Conservation (phyloP, 164 flowering plant genomes). For the Brasenia schreberi region DNA sequence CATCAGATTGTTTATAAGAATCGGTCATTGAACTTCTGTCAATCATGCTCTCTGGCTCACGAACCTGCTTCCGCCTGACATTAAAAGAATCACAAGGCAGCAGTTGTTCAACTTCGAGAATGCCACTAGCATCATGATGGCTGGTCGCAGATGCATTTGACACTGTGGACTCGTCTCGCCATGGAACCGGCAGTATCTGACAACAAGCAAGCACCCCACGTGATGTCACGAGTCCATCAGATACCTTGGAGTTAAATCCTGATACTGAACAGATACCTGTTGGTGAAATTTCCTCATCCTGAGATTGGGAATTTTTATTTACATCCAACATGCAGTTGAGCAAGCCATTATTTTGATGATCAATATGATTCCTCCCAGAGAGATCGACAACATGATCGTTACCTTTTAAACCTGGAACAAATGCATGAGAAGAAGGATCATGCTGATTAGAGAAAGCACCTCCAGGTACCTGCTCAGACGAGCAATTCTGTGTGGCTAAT, state of each 20-base stretch:
- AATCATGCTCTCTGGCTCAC: neutral
- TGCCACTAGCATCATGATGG: conserved; percentile 6
- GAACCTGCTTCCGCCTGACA: neutral
- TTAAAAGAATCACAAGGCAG: neutral
- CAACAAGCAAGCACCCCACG: conserved; percentile 8
- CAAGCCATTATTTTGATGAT: neutral
- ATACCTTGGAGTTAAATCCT: conserved; percentile 4
- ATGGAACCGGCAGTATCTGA: conserved; percentile 12
- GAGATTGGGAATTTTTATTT: neutral
- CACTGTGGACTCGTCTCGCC: conserved; percentile 15
- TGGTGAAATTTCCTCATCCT: conserved; percentile 8
- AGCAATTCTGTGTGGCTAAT: neutral
- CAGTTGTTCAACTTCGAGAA: conserved; percentile 8
- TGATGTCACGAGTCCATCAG: neutral
- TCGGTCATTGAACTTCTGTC: neutral
- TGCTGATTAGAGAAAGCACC: neutral
- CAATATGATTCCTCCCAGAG: neutral
- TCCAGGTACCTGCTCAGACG: neutral
- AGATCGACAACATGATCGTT: neutral
- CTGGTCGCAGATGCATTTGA: conserved; percentile 9
- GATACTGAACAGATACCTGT: conserved; percentile 13
- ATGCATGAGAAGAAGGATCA: neutral
- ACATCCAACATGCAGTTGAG: neutral
- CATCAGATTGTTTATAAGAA: too few species aligned
- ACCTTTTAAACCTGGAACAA: neutral